These are phyloP conservation scores for Pythium monospermum DNA, from an alignment of 352 stramenopile genomes.

Conservation along the genomic window DNA sequence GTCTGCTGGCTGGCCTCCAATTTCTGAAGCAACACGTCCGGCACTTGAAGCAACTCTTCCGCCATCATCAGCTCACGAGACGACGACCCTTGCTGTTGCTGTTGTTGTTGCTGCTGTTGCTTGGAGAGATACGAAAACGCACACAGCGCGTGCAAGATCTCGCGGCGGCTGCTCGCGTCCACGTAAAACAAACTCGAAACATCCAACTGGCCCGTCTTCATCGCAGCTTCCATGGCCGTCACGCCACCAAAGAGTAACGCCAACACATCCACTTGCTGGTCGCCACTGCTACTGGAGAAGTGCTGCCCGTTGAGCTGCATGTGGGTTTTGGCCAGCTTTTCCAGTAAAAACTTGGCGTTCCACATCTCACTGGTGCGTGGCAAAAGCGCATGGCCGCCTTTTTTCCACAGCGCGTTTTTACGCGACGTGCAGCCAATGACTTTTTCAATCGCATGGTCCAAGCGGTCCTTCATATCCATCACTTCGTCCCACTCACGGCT, in stretches of 20 bases:
- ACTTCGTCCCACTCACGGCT: constrained; percentile 35
- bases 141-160: constrained; percentile 73
- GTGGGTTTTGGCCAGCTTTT: constrained; percentile 42
- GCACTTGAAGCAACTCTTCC: constrained; percentile 62
- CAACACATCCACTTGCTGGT: constrained; percentile 52
- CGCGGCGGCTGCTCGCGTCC: constrained; percentile 49
- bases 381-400: constrained; percentile 80
- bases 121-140: constrained; percentile 73
- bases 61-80: constrained; percentile 49
- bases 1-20: constrained; percentile 44
- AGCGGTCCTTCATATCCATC: constrained; percentile 64
- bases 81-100: constrained; percentile 4
- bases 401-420: constrained; percentile 92
- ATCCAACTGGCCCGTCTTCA: constrained; percentile 72
- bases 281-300: constrained; percentile 20
- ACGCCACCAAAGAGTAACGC: constrained; percentile 72
- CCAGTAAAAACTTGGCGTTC: constrained; percentile 65
- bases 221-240: constrained; percentile 67
- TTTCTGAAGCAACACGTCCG: constrained; percentile 55
- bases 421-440: constrained; percentile 55
- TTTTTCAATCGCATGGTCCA: constrained; percentile 65
- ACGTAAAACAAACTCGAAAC: constrained; percentile 77
- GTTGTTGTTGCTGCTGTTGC: constrained; percentile 39
- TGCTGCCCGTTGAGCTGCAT: constrained; percentile 19
- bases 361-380: constrained; percentile 56